Conservation (phyloP, 2,329 filamentous ascomycete genomes). For the Colletotrichum cuscutae region DNA sequence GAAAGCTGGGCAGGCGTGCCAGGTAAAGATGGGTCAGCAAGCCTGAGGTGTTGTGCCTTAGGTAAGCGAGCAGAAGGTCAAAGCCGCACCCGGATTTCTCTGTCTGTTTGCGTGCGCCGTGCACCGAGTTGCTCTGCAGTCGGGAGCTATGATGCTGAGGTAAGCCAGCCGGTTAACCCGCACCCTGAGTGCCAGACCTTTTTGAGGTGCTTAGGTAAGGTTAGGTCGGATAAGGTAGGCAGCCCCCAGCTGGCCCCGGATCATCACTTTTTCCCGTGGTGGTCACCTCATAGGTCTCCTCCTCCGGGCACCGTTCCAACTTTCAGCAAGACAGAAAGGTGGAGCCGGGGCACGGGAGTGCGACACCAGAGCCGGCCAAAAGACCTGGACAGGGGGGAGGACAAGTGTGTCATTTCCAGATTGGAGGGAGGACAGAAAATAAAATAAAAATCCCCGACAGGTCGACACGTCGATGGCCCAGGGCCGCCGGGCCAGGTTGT, state of each 20-base stretch:
- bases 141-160: not conserved
- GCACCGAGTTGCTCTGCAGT: not conserved
- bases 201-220: not conserved
- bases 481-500: not conserved
- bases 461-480: not conserved
- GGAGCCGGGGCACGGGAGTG: not conserved
- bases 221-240: too few relatives aligned
- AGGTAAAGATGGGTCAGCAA: conserved; percentile 10
- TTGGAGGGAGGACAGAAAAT: conserved; percentile 12
- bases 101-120: not conserved
- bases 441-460: conserved; percentile 30
- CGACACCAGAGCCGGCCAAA: not conserved
- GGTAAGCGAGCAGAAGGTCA: not conserved
- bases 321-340: not conserved
- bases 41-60: not conserved
- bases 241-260: not conserved
- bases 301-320: not conserved
- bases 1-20: not conserved
- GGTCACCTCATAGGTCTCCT: not conserved
- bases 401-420: conserved; percentile 2
- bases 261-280: not conserved
- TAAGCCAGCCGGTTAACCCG: not conserved
- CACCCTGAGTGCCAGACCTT: too few relatives aligned
- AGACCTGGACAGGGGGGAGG: not conserved
- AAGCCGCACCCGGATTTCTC: conserved; percentile 4